A percentile compares a stretch with the other conserved stretches of the same genome.
Conservation (phyloP, 139 green algal species). For the Picochlorum sp. region DNA sequence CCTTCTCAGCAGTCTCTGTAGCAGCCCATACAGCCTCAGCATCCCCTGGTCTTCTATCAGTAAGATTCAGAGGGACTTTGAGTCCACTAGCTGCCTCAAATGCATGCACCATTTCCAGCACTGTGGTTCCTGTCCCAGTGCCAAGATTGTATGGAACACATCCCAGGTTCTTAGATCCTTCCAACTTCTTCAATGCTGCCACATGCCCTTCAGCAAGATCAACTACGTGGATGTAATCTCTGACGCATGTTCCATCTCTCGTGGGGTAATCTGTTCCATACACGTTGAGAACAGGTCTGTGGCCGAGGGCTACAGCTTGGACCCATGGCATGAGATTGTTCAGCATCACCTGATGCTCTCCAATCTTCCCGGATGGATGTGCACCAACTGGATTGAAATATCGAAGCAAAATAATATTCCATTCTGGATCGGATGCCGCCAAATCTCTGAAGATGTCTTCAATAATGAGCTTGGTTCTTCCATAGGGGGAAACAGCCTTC, state of each 20-base stretch:
- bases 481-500: constrained; percentile 81
- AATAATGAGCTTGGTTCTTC: constrained; percentile 96
- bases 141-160: constrained; percentile 91
- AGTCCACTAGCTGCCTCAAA: constrained; percentile 88
- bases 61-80: constrained; percentile 52
- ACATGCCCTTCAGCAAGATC: constrained; percentile 84
- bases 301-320: constrained; percentile 84
- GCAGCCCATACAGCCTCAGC: constrained; percentile 78
- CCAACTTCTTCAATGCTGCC: constrained; percentile 68
- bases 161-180: constrained; percentile 43
- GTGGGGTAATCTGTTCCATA: constrained; percentile 94
- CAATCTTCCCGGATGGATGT: constrained; percentile 71
- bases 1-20: constrained; percentile 74
- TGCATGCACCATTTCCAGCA: constrained; percentile 88
- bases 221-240: constrained; percentile 99
- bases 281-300: constrained; percentile 77
- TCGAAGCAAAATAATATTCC: constrained; percentile 59
- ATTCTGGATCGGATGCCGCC: constrained; percentile 52
- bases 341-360: constrained; percentile 89
- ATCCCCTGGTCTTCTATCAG: constrained; percentile 67
- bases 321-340: constrained; percentile 99
- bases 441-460: constrained; percentile 82
- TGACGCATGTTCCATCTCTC: constrained; percentile 72
- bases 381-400: constrained; percentile 44
- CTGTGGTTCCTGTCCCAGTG: constrained; percentile 81